Evolutionary conservation across 805 yeast species (phyloP), one percentile per base, ranked within the genome.

Genomic region (Candida morakotiae): DNA sequence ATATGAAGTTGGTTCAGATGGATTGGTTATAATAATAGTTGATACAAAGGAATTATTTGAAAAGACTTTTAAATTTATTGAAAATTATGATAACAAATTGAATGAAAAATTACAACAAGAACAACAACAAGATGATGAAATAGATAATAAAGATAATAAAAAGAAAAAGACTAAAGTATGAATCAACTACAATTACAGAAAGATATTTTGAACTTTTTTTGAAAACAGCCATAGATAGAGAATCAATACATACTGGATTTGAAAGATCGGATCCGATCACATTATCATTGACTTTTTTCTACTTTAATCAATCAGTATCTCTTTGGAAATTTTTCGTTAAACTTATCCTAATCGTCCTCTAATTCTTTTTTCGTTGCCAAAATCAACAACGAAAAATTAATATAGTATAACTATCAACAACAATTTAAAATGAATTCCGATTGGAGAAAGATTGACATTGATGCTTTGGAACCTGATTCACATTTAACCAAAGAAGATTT

Each of bases 361-460:
- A 6, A 16, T 6, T 28, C 16, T 19, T 19, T 21, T 23, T 22
- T 31, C 28, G 21, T 23, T 19, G n/a, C 17, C n/a, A n/a, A n/a
- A n/a, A n/a, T n/a, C 26, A 31, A 23, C 31, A 10, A 28, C 5
- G 25, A 28, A 34, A 34, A n/a, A n/a, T n/a, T n/a, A n/a, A n/a
- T n/a, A n/a, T n/a, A n/a, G n/a, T n/a, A n/a, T n/a, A n/a, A 15
- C 4, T 30, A 30, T 22, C 33, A 30, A 20, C 36, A 33, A 15
- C 31, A 25, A 10, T 25, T n/a, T 19, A 4, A 21, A 9, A 32
- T 32, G 35, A n/a, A 24, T 24, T 32, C 35, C 43, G 88, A 83
- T 55, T 85, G 95, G 95, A 83, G 98, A 75, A 80, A 93, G 73
- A 87, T 91, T 50, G 96, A 93, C 59, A 81, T 93, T 37, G 98